Base-by-base conservation (phyloP, 257 asterid genomes). In the Rauvolfia tetraphylla region DNA sequence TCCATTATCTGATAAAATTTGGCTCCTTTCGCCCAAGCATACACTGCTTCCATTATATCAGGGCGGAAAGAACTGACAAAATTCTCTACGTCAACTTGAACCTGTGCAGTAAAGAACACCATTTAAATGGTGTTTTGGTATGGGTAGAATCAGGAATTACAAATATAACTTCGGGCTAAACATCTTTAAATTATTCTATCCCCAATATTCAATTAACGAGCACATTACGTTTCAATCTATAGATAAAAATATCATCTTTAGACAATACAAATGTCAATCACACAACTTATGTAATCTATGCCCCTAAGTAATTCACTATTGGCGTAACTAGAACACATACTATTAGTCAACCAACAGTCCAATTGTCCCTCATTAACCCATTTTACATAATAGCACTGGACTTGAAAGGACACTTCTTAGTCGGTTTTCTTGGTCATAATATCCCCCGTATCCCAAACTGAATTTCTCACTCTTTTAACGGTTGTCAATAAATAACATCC, bases 1-100 rank as follows among this genome's bases (percentile, higher is more conserved):
- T 95, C 96, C 99, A 91, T 95, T 8, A 95, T 92, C 86, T 92
- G 96, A 27, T 88, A 95, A 75, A 95, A 95, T 76, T 92, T 95
- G 44, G 96, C 91, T 66, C 99, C 98, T 85, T 82, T 89, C 29
- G 97, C 96, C 99, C 99, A 92, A 20, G 92, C 91, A 80, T 88
- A 92, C 68, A 92, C 94, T 2, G 99, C 94, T 88, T 92, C 97
- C 99, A 95, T 95, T 69, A 95, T 89, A 87, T 95, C 99, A 65
- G 96, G 91, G 79, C 97, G 88, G 88, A 95, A 92, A 46, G 97
- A 91, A 77, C 87, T 91, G 76, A 90, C 99, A 33, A 92, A 92
- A 79, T 85, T 90, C 81, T 92, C 99, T 11, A 95, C 93, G 80
- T 95, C 99, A 70, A 91, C 91, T 81, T 91, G 91, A 68, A 95